Base-by-base conservation (phyloP, 345 rosid species). In the Erodium maritimum region DNA sequence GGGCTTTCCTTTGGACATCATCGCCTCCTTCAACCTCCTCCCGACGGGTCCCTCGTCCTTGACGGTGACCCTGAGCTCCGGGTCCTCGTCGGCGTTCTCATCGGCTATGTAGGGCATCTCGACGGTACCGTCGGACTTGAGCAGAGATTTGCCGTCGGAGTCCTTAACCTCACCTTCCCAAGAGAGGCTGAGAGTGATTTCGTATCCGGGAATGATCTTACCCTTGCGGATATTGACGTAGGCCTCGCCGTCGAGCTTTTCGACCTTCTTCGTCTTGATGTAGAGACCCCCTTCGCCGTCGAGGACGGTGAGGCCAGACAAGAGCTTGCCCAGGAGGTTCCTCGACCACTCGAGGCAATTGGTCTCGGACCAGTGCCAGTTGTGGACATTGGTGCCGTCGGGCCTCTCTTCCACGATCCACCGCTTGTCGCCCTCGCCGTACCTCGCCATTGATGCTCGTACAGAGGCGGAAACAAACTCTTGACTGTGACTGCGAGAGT, bases 361-460 rank as follows among this genome's bases (percentile, higher is more conserved):
- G 37, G 97, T 93, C 68, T 93, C 97, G 0, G 97, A 73, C 99
- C 97, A 93, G 85, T 93, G 99, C 99, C 99, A 90, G 80, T 89
- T 89, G 67, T 93, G 96, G 53, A 90, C 97, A 65, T 93, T 93
- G 69, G 97, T 77, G 37, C 96, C 99, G 78, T 93, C 97, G n/a
- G 90, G 58, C 56, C 99, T 78, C 24, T 90, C 99, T 52, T 93
- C 95, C 0, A 93, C 99, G 80, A 93, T 93, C 97, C 99, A 93
- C 5, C 99, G 87, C 70, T 80, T 90, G 81, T 93, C 97, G 13
- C 99, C 97, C 57, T 93, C 99, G 23, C 97, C 99, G 77, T 73
- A 82, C 65, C 78, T 93, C 6, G 99, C 99, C 99, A 89, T 93
- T 42, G 59, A 20, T 2, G 21, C 33, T 46, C 5, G 14, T 20